Conservation (phyloP, 352 stramenopile species). For the Globisporangium camurandrum region DNA sequence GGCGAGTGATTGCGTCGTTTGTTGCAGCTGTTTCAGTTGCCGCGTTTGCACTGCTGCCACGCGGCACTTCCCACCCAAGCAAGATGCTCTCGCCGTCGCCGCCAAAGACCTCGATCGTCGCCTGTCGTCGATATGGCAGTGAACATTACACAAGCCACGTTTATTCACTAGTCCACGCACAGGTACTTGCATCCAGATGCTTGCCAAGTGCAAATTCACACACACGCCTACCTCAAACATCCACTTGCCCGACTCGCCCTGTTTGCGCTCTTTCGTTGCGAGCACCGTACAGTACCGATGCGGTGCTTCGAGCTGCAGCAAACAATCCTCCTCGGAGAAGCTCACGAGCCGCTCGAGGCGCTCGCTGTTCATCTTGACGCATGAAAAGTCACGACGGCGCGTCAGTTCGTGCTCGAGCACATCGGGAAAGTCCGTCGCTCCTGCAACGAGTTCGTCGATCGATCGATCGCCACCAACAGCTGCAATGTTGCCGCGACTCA, state of each 20-base stretch:
- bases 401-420: conserved; percentile 55
- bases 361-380: conserved; percentile 62
- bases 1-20: background rate
- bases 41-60: conserved; percentile 3
- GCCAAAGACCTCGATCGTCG: conserved; percentile 36
- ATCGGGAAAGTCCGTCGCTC: conserved; percentile 42
- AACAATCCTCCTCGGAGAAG: conserved; percentile 68
- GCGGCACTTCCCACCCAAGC: conserved; percentile 71
- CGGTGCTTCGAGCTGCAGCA: conserved; percentile 56
- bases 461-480: conserved; percentile 18
- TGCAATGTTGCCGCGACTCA: background rate
- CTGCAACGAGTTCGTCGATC: conserved; percentile 25
- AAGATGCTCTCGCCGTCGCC: conserved; percentile 63
- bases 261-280: conserved; percentile 59
- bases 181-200: background rate
- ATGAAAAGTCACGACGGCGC: conserved; percentile 55
- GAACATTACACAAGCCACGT: too few relatives aligned
- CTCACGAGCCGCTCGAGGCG: conserved; percentile 49
- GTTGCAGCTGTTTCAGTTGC: background rate
- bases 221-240: conserved; percentile 54
- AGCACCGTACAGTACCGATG: conserved; percentile 65
- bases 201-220: background rate
- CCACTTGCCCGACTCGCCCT: conserved; percentile 68
- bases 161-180: too few relatives aligned
- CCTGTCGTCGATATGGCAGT: conserved; percentile 12